Conservation (phyloP, 2,329 filamentous ascomycete genomes). For the Microsporum ferrugineum region DNA sequence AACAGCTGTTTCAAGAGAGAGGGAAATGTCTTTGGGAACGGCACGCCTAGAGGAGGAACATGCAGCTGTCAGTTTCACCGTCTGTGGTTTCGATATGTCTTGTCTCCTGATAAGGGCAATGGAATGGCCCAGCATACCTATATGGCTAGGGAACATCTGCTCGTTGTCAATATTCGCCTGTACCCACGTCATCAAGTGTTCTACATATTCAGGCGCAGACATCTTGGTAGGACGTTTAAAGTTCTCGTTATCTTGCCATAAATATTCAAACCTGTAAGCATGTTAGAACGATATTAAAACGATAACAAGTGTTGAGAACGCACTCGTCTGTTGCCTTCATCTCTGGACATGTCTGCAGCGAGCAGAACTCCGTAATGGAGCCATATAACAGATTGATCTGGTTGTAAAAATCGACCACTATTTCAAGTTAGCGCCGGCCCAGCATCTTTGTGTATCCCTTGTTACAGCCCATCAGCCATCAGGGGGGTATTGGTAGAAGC, state of each 20-base stretch:
- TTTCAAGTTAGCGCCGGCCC: background rate
- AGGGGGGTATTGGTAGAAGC: slow-evolving; percentile 18
- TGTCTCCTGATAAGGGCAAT: too few species aligned
- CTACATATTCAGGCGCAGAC: slow-evolving; percentile 92
- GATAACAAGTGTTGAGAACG: slow-evolving; percentile 18
- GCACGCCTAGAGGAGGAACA: slow-evolving; percentile 50
- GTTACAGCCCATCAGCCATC: background rate
- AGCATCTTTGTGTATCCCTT: background rate
- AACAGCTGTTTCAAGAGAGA: slow-evolving; percentile 87
- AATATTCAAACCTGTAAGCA: slow-evolving; percentile 71
- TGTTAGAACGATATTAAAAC: background rate
- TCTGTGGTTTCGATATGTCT: background rate
- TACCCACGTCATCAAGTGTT: slow-evolving; percentile 95
- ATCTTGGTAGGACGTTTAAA: slow-evolving; percentile 97
- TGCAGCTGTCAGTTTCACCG: background rate
- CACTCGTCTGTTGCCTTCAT: slow-evolving; percentile 99
- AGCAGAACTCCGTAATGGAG: slow-evolving; percentile 98
- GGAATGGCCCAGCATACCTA: slow-evolving; percentile 43
- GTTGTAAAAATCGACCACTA: slow-evolving; percentile 99
- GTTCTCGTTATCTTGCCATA: slow-evolving; percentile 93
- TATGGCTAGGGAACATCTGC: slow-evolving; percentile 83
- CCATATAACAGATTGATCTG: slow-evolving; percentile 98
- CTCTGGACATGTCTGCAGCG: slow-evolving; percentile 88
- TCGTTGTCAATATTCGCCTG: slow-evolving; percentile 94
- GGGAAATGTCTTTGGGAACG: slow-evolving; percentile 88